Percentiles rank a stretch among this genome's conserved stretches.
These are phyloP conservation scores for Fistulinella staudtii DNA, from an alignment of 1,284 basidiomycete species.

Conservation along the genomic window DNA sequence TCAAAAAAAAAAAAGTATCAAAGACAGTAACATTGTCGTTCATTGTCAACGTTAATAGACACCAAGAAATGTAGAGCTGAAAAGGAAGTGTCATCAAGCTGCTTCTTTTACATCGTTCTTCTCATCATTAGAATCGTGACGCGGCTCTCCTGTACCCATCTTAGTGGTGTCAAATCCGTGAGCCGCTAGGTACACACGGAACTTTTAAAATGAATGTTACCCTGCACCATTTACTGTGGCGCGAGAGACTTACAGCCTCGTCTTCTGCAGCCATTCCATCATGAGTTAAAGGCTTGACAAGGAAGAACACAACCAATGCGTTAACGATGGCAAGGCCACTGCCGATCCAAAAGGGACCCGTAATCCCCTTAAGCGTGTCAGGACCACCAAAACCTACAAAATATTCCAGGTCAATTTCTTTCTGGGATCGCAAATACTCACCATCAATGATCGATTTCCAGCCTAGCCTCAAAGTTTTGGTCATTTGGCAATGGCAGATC, in stretches of 20 bases:
- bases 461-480: constrained; percentile 34
- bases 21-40: too few species aligned
- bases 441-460: constrained; percentile 42
- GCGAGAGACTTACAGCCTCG: constrained; percentile 24
- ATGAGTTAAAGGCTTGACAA: constrained; percentile 70
- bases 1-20: too few species aligned
- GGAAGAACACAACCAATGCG: constrained; percentile 68
- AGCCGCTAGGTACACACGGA: constrained; percentile 74
- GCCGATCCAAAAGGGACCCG: constrained; percentile 79
- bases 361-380: constrained; percentile 51
- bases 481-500: too few species aligned
- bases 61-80: too few species aligned
- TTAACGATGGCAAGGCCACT: constrained; percentile 79
- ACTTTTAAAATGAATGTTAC: constrained; percentile 38
- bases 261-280: constrained; percentile 85
- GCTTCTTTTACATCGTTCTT: constrained; percentile 10
- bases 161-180: constrained; percentile 72
- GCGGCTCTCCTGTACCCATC: constrained; percentile 52
- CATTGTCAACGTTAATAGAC: too few species aligned
- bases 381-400: constrained; percentile 57
- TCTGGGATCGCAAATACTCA: too few species aligned
- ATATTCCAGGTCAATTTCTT: too few species aligned
- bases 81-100: constrained; percentile 18
- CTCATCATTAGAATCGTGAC: constrained; percentile 19
- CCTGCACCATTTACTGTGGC: not conserved